Evolutionary conservation across 345 rosid genomes (phyloP).

Genomic region (Populus nigra): DNA sequence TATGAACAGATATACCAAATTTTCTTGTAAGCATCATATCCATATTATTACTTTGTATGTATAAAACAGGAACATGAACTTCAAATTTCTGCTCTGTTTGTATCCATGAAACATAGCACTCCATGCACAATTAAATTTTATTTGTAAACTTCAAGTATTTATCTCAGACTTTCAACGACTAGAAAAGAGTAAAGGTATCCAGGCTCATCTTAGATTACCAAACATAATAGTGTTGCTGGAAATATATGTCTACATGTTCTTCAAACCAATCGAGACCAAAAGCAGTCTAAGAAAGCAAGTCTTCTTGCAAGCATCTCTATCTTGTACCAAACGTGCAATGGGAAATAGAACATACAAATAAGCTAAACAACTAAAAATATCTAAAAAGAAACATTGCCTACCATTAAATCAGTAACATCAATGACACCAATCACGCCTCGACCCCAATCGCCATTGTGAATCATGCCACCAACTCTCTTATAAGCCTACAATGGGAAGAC

Average conservation of each 20-base stretch:
- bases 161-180: too few species aligned
- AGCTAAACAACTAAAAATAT: neutral
- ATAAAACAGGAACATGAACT: neutral
- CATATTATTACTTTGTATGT: too few species aligned
- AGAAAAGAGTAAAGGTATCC: too few species aligned
- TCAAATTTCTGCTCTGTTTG: neutral
- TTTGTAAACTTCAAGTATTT: too few species aligned
- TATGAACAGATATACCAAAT: too few species aligned
- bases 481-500: slow-evolving; percentile 25
- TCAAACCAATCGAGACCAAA: neutral
- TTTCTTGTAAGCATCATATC: too few species aligned
- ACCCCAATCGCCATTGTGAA: slow-evolving; percentile 34
- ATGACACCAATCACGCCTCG: slow-evolving; percentile 39
- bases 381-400: slow-evolving; percentile 8
- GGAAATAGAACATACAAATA: neutral
- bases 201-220: too few species aligned
- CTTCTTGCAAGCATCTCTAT: neutral
- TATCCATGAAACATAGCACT: neutral
- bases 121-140: too few species aligned
- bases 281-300: slow-evolving; percentile 1
- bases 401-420: slow-evolving; percentile 40
- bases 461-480: slow-evolving; percentile 42
- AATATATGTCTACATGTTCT: neutral
- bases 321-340: neutral
- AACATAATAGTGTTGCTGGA: neutral